Evolutionary conservation across 2,329 filamentous ascomycete species (phyloP).

Genomic region (Tolypocladium tundrense): DNA sequence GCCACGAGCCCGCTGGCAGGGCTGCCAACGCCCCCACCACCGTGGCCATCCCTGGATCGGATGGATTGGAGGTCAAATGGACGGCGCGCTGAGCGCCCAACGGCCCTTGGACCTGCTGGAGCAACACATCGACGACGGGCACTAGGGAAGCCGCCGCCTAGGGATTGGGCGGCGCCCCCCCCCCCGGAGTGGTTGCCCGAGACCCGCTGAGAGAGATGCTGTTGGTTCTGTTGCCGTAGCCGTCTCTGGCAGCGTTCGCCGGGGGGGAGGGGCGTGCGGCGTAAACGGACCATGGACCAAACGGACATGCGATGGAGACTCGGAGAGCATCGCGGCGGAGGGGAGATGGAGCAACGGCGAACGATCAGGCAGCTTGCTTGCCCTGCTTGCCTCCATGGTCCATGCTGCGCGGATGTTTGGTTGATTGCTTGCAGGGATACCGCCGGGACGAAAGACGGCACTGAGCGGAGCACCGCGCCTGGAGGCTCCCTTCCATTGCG

Average conservation of each 20-base stretch:
- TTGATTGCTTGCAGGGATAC: neutral
- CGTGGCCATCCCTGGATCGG: neutral
- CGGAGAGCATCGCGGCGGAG: neutral
- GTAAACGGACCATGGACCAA: neutral
- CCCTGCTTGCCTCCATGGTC: no score
- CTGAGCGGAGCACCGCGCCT: neutral
- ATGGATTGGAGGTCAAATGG: neutral
- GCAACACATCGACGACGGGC: constrained; percentile 1
- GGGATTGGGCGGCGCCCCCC: neutral
- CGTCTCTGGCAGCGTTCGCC: neutral
- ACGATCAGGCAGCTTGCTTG: neutral
- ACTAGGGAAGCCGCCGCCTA: constrained; percentile 5
- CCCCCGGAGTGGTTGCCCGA: neutral
- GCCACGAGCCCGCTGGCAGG: neutral
- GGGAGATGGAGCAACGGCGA: neutral
- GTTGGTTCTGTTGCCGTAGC: neutral
- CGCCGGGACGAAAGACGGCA: neutral
- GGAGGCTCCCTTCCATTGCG: neutral
- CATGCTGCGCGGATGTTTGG: neutral
- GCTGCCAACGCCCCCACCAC: neutral
- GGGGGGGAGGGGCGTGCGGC: neutral
- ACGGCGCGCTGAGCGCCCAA: neutral
- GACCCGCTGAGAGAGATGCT: neutral
- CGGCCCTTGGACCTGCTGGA: neutral
- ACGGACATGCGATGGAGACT: neutral